phyloP scores from a whole-genome alignment of 1,139 yeast species.

The Yamadazyma diospyri region DNA sequence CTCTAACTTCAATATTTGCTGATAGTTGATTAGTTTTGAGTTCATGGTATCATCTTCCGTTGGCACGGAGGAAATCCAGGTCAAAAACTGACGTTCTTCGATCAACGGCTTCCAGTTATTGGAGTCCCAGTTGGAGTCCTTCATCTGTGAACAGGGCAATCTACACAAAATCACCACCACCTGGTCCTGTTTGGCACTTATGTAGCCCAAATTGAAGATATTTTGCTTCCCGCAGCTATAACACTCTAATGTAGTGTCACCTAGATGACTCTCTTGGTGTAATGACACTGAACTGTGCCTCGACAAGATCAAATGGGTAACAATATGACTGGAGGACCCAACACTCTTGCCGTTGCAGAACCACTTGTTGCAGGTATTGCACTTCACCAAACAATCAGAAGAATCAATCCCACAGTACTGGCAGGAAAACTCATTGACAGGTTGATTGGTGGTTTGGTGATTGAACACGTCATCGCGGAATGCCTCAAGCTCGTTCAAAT shows the following conservation, averaged over 20 bases:
- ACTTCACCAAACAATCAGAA: conserved; percentile 66
- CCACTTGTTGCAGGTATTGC: conserved; percentile 81
- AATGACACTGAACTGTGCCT: conserved; percentile 72
- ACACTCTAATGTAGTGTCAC: conserved; percentile 84
- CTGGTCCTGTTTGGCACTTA: conserved; percentile 81
- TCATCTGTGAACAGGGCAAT: conserved; percentile 80
- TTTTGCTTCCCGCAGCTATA: conserved; percentile 86
- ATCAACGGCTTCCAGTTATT: conserved; percentile 85
- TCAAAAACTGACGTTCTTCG: conserved; percentile 70
- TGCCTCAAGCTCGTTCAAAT: neutral
- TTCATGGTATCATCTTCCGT: conserved; percentile 57
- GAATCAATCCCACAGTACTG: conserved; percentile 76
- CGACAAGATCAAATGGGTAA: conserved; percentile 80
- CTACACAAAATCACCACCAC: conserved; percentile 87
- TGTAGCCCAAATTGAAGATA: conserved; percentile 81
- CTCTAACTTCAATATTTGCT: conserved; percentile 72
- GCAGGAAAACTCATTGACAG: conserved; percentile 27
- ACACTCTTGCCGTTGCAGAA: conserved; percentile 78
- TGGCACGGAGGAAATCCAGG: conserved; percentile 78
- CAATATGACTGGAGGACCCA: conserved; percentile 73
- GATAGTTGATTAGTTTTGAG: conserved; percentile 53
- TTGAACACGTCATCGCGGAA: no score
- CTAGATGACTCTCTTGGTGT: conserved; percentile 79
- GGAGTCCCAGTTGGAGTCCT: conserved; percentile 81
- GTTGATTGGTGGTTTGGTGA: no score